Evolutionary conservation across 768 basidiomycete genomes (phyloP), one percentile per base, ranked within the genome.

Genomic region (Boletus vinaceobasis): DNA sequence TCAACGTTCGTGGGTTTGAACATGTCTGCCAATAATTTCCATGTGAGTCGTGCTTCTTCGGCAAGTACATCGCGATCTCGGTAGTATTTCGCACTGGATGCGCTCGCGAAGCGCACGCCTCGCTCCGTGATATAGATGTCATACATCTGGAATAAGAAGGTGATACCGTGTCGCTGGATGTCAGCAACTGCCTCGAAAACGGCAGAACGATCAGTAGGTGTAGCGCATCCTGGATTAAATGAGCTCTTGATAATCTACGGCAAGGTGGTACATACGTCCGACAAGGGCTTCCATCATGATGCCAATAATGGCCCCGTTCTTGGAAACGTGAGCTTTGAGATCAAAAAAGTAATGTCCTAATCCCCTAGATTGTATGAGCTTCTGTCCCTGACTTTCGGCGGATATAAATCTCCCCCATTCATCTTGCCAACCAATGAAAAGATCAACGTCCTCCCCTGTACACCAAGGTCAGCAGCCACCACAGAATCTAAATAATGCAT

Each of bases 111-210:
- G 33, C 65, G 65, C 17, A 69, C 66, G 11, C 70, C 69, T 26
- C 39, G 46, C 13, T 57, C 44, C n/a, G 70, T 72, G 39, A 73
- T 67, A 48, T 60, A 64, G 29, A 73, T 69, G 14, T 66, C 62
- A 17, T 37, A n/a, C 23, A 40, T 50, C 40, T 55, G 19, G 23
- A 71, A 57, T 7, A 6, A 15, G 40, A 72, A 48, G 26, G 55
- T 33, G 27, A 71, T 32, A 31, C 70, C 71, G 17, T 69, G 69
- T 35, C 42, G 63, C 50, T 67, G 70, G n/a, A 71, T 63, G 23
- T 72, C 66, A 4, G 66, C 62, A 17, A 72, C n/a, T 8, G 70
- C 70, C 29, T 66, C 63, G 21, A 57, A 68, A 42, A 71, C 66
- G 23, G 60, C 66, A 21, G 55, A 43, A 29, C 67, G 66, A 56